Base-by-base conservation (phyloP, 75 land plant genomes). In the Sequoia sempervirens region DNA sequence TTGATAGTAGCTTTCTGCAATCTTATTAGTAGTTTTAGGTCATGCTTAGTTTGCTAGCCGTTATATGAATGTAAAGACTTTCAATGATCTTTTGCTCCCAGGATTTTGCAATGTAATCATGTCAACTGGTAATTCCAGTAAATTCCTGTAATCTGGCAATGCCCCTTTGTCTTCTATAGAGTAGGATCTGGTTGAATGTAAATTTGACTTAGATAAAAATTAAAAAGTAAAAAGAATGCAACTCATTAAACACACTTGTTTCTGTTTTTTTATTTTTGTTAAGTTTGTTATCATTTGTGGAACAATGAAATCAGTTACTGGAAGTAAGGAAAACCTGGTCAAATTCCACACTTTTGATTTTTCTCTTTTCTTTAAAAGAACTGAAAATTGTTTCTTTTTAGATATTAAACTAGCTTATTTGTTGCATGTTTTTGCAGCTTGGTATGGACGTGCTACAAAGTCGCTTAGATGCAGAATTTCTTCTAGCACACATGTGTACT, bases 401-500 rank as follows among this genome's bases (percentile, higher is more conserved):
- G 46, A 34, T 15, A 80, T 80, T n/a, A 38, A 52, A 12, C 23
- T 18, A 32, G 37, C 61, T 80, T 80, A 7, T 41, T 80, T 50
- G 9, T 83, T 45, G 20, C 37, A 18, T 86, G n/a, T 75, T 9
- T 38, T 58, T 90, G 86, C 89, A 98, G 99, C 95, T 98, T 69
- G 92, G 91, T 88, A 94, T 98, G 94, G 93, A 88, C 70, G 90
- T 90, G 41, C 81, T 96, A 75, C 98, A 97, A 83, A 93, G 95
- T 83, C 92, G 97, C 18, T 80, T 93, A 54, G 98, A 95, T 92
- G 99, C 99, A 45, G 99, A 98, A 68, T 96, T 96, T 87, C 92
- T 98, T 30, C 83, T 98, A 81, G 92, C 98, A 79, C 99, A 98
- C 73, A 98, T 98, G 99, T 93, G 99, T 85, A 92, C 99, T 80